Percentiles rank a stretch among this genome's conserved stretches.
Conservation (phyloP, 2,329 filamentous ascomycete genomes). For the Sporothrix sp. region DNA sequence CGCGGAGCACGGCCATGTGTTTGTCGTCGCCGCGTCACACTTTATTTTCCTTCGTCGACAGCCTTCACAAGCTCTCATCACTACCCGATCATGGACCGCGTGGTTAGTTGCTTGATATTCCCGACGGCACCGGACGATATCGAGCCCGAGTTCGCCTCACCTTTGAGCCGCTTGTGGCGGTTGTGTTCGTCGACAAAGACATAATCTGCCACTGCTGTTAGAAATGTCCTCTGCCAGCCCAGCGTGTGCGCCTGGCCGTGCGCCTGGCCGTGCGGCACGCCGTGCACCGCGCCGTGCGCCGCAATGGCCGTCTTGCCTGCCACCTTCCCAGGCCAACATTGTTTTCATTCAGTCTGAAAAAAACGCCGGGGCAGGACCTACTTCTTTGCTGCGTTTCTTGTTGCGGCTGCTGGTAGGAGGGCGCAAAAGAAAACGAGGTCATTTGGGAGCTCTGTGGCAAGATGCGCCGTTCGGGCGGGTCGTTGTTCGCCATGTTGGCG, state of each 20-base stretch:
- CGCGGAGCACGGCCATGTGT: constrained; percentile 93
- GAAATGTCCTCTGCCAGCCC: constrained; percentile 14
- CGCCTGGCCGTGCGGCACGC: no score
- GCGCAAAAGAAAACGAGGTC: constrained; percentile 68
- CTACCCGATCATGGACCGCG: constrained; percentile 36
- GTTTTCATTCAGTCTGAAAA: no score
- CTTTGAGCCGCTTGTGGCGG: constrained; percentile 91
- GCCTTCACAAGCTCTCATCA: constrained; percentile 95
- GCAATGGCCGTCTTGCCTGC: background rate
- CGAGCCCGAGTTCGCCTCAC: constrained; percentile 35
- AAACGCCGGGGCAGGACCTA: no score
- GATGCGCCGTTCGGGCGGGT: constrained; percentile 51
- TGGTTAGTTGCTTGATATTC: background rate
- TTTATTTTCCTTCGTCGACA: constrained; percentile 95
- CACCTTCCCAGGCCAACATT: no score
- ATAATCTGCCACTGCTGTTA: constrained; percentile 60
- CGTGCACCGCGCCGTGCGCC: no score
- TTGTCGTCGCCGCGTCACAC: constrained; percentile 93
- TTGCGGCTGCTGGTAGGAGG: constrained; percentile 46
- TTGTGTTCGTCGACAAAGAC: constrained; percentile 99
- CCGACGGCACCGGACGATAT: background rate
- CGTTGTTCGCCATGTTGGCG: constrained; percentile 45
- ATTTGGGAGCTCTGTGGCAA: constrained; percentile 59
- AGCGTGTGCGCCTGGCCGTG: no score
- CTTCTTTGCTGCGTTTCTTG: constrained; percentile 77